Conservation (phyloP, 768 basidiomycete genomes). For the Serpula lacrymans region DNA sequence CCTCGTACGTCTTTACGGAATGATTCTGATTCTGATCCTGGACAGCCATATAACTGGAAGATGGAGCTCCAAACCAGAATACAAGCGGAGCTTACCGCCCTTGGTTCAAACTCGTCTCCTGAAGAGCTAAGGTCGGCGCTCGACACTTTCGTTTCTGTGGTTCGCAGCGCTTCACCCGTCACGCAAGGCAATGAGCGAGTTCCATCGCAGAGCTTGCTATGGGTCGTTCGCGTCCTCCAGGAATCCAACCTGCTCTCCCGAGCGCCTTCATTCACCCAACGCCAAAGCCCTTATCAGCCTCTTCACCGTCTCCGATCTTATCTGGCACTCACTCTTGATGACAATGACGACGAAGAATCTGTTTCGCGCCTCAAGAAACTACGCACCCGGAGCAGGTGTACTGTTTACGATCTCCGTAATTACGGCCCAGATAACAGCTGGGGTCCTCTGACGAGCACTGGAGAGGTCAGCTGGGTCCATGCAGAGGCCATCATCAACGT, state of each 20-base stretch:
- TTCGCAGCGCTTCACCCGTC: slow-evolving; percentile 34
- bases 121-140: slow-evolving; percentile 33
- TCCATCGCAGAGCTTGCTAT: slow-evolving; percentile 40
- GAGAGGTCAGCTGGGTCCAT: slow-evolving; percentile 59
- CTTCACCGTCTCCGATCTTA: slow-evolving; percentile 46
- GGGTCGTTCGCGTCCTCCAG: slow-evolving; percentile 43
- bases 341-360: slow-evolving; percentile 23
- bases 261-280: slow-evolving; percentile 6
- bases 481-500: slow-evolving; percentile 58
- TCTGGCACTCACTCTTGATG: slow-evolving; percentile 42
- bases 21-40: slow-evolving; percentile 2
- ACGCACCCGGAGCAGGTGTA: slow-evolving; percentile 49
- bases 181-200: slow-evolving; percentile 15
- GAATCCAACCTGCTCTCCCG: slow-evolving; percentile 37
- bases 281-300: slow-evolving; percentile 25
- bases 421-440: slow-evolving; percentile 49
- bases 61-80: slow-evolving; percentile 39
- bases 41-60: slow-evolving; percentile 29
- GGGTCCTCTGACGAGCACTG: slow-evolving; percentile 52
- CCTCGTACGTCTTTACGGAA: slow-evolving; percentile 38
- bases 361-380: slow-evolving; percentile 23
- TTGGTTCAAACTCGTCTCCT: slow-evolving; percentile 12
- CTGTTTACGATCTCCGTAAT: slow-evolving; percentile 63
- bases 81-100: slow-evolving; percentile 34
- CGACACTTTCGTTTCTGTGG: slow-evolving; percentile 37